Percentiles rank a stretch among this genome's conserved stretches.
phyloP scores from a whole-genome alignment of 495 filamentous ascomycete species.

The Opeltia flavorubescens region DNA sequence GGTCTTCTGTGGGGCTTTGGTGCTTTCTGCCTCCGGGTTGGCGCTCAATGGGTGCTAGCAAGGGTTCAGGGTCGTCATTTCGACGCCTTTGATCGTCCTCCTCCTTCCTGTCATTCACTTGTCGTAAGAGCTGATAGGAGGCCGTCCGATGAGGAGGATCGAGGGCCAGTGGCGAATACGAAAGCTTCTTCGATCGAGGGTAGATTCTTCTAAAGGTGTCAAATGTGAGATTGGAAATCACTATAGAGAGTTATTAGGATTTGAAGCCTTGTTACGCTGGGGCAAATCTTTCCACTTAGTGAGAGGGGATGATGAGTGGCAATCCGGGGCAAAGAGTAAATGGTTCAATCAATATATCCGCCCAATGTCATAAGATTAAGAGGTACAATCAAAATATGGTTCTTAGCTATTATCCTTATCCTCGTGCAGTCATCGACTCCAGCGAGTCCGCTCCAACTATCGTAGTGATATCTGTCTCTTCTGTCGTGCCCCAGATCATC shows the following conservation, averaged over 20 bases:
- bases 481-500: constrained; percentile 53
- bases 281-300: background rate
- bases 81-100: constrained; percentile 47
- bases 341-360: too few relatives aligned
- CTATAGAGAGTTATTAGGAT: too few relatives aligned
- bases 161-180: background rate
- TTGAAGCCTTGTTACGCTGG: background rate
- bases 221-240: too few relatives aligned
- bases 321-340: too few relatives aligned
- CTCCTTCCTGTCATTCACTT: background rate
- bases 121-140: background rate
- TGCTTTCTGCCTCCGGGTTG: constrained; percentile 40
- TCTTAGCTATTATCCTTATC: background rate
- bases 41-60: constrained; percentile 35
- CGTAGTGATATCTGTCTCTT: constrained; percentile 9
- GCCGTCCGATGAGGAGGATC: constrained; percentile 2
- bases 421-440: background rate
- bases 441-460: background rate
- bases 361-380: too few relatives aligned
- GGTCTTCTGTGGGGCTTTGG: constrained; percentile 53
- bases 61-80: constrained; percentile 40
- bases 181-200: constrained; percentile 6
- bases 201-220: constrained; percentile 9
- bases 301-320: too few relatives aligned
- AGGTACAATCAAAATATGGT: too few relatives aligned